Evolutionary conservation across 2,329 filamentous ascomycete species (phyloP).

Genomic region (Hortaea werneckii): DNA sequence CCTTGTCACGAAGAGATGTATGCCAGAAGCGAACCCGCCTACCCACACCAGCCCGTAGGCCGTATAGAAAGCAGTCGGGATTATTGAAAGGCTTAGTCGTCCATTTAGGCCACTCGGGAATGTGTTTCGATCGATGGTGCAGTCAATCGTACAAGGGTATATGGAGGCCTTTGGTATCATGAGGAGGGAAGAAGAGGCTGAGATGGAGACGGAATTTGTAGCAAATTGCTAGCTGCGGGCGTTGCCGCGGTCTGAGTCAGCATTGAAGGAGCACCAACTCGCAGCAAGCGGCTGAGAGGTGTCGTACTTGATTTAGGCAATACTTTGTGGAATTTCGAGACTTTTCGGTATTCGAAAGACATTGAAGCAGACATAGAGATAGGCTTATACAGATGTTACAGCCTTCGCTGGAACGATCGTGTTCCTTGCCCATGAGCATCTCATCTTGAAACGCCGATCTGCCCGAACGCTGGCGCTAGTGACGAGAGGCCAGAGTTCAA

Average conservation of each 20-base stretch:
- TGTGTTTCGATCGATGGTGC: constrained; percentile 5
- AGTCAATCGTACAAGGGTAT: constrained; percentile 8
- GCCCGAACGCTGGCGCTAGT: constrained; percentile 1
- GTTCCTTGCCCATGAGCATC: neutral
- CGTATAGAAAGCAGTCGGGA: constrained; percentile 1
- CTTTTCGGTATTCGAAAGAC: no score
- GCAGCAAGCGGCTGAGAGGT: no score
- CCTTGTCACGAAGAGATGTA: neutral
- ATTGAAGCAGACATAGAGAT: no score
- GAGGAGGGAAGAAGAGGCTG: neutral
- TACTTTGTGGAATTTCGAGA: no score
- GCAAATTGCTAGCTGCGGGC: neutral
- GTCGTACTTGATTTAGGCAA: no score
- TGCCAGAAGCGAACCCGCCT: constrained; percentile 4
- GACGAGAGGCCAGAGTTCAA: neutral
- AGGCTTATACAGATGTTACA: no score
- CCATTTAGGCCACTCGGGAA: constrained; percentile 9
- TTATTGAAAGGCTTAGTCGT: constrained; percentile 7
- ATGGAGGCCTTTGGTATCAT: constrained; percentile 6
- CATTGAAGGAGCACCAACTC: no score
- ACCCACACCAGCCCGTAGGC: neutral
- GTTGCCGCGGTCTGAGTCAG: neutral
- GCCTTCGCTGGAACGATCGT: no score
- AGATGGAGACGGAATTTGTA: neutral
- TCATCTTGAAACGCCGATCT: neutral